Percentiles rank a stretch among this genome's conserved stretches.
These are phyloP conservation scores for Phytophthora agathidicida DNA, from an alignment of 352 stramenopile genomes.

Conservation along the genomic window DNA sequence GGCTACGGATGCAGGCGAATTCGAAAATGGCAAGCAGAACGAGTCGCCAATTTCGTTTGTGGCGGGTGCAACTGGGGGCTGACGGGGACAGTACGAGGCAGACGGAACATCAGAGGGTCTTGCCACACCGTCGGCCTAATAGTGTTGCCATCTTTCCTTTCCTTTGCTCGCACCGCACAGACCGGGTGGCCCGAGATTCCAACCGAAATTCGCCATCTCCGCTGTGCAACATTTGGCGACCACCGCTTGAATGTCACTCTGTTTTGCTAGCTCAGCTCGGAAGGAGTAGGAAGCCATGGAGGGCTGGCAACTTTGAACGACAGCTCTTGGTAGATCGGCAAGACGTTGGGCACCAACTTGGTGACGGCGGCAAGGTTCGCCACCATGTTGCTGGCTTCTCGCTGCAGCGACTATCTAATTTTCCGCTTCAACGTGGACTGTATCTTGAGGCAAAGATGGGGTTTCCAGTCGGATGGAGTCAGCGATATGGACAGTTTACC, in stretches of 20 bases:
- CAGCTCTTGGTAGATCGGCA: too few species aligned
- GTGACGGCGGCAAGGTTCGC: too few species aligned
- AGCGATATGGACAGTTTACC: neutral
- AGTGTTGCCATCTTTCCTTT: neutral
- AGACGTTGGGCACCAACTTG: neutral
- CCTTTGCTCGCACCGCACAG: conserved; percentile 3
- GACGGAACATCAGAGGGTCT: conserved; percentile 12
- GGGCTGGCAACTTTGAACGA: too few species aligned
- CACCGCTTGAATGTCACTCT: conserved; percentile 1
- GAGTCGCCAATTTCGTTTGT: conserved; percentile 3
- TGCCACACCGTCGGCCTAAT: conserved; percentile 10
- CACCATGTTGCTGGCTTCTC: neutral
- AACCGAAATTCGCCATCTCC: neutral
- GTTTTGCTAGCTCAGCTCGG: neutral
- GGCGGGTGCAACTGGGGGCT: conserved; percentile 6
- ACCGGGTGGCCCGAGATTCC: conserved; percentile 16
- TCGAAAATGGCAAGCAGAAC: conserved; percentile 22
- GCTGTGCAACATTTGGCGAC: conserved; percentile 4
- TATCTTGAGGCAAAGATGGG: too few species aligned
- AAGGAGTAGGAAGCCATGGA: too few species aligned
- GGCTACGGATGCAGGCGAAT: conserved; percentile 23
- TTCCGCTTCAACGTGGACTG: conserved; percentile 18
- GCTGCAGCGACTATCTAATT: too few species aligned
- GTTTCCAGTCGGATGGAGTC: conserved; percentile 9
- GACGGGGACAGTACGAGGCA: conserved; percentile 12